These are phyloP conservation scores for Homolaphlyctis polyrhiza DNA, from an alignment of 371 early-diverging fungal genomes.

Conservation along the genomic window DNA sequence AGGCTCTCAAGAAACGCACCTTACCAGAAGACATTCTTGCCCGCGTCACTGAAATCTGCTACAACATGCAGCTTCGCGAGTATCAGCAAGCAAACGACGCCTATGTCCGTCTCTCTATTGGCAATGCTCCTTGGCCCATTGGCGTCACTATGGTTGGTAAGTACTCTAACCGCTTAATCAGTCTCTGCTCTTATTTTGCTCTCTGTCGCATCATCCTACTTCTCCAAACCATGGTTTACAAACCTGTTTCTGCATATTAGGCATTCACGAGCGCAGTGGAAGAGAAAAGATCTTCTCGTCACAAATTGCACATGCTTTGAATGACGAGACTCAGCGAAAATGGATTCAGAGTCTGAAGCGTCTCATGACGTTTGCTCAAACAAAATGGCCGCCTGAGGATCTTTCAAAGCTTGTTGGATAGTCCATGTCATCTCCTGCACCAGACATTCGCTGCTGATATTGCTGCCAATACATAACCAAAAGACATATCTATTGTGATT, in stretches of 20 bases:
- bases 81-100: slow-evolving; percentile 91
- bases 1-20: slow-evolving; percentile 69
- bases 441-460: no score
- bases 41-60: slow-evolving; percentile 83
- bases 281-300: slow-evolving; percentile 93
- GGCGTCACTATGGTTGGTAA: slow-evolving; percentile 83
- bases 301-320: slow-evolving; percentile 96
- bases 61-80: slow-evolving; percentile 75
- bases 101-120: slow-evolving; percentile 90
- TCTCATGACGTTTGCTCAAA: slow-evolving; percentile 92
- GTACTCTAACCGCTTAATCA: no score
- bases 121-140: slow-evolving; percentile 99
- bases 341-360: slow-evolving; percentile 98
- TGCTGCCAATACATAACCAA: no score
- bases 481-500: no score
- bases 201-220: not conserved
- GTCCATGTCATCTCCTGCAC: not conserved
- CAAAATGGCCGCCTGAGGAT: slow-evolving; percentile 83
- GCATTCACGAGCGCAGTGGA: slow-evolving; percentile 95
- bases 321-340: slow-evolving; percentile 93
- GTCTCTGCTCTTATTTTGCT: not conserved
- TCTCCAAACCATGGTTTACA: not conserved
- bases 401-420: slow-evolving; percentile 50
- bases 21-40: slow-evolving; percentile 81
- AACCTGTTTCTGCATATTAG: slow-evolving; percentile 21